These are phyloP conservation scores for Trichoderma gamsii DNA, from an alignment of 495 filamentous ascomycete genomes.

Conservation along the genomic window DNA sequence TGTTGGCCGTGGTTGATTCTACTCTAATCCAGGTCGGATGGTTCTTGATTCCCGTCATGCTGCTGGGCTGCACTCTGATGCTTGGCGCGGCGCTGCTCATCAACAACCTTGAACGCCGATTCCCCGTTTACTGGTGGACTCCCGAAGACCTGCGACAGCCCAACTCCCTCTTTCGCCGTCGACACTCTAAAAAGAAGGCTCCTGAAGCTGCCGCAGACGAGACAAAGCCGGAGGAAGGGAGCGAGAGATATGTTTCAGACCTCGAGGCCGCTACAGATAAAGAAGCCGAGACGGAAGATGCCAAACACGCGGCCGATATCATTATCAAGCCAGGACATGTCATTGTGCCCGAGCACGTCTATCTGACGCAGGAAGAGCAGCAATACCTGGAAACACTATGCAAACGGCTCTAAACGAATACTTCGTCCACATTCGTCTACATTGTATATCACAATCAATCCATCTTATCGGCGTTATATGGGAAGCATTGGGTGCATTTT, in stretches of 20 bases:
- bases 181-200: neutral
- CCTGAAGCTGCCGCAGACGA: slow-evolving; percentile 11
- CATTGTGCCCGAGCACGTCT: slow-evolving; percentile 31
- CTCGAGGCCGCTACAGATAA: slow-evolving; percentile 14
- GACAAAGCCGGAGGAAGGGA: slow-evolving; percentile 9
- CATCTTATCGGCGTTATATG: neutral
- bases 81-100: slow-evolving; percentile 57
- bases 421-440: neutral
- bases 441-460: neutral
- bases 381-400: slow-evolving; percentile 36
- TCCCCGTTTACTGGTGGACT: slow-evolving; percentile 76
- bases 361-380: slow-evolving; percentile 35
- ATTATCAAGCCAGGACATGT: slow-evolving; percentile 29
- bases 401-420: slow-evolving; percentile 24
- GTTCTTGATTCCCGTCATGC: slow-evolving; percentile 62
- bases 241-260: slow-evolving; percentile 4
- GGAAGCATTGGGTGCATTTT: neutral
- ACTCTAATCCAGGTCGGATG: slow-evolving; percentile 58
- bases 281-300: slow-evolving; percentile 15
- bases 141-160: slow-evolving; percentile 31
- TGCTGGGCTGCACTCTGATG: slow-evolving; percentile 62
- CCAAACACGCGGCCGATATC: slow-evolving; percentile 19
- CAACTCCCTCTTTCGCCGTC: slow-evolving; percentile 5
- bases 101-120: slow-evolving; percentile 72
- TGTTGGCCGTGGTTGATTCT: slow-evolving; percentile 64